These are phyloP conservation scores for Fusarium proliferatum DNA, from an alignment of 2,329 filamentous ascomycete species.

Conservation along the genomic window DNA sequence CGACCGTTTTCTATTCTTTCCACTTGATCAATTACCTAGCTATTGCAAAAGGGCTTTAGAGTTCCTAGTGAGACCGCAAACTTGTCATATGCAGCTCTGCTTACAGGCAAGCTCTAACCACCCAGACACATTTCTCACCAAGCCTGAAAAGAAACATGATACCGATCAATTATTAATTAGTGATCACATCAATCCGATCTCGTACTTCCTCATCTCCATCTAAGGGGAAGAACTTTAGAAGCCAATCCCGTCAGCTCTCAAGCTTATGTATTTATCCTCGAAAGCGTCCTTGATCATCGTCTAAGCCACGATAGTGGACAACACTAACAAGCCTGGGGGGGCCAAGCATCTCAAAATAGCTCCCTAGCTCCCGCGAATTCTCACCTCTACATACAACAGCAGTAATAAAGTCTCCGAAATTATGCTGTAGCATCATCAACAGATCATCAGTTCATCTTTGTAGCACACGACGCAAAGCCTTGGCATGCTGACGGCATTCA, in stretches of 20 bases:
- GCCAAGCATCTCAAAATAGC: neutral
- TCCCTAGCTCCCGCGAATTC: neutral
- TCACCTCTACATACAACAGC: neutral
- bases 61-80: neutral
- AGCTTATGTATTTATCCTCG: neutral
- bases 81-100: neutral
- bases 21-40: neutral
- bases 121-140: neutral
- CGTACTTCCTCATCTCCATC: fast-evolving
- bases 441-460: neutral
- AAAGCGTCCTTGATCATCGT: neutral
- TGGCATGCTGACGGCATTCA: slow-evolving; percentile 1
- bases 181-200: neutral
- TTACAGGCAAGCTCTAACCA: neutral
- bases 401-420: neutral
- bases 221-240: neutral
- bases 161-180: neutral
- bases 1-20: no score
- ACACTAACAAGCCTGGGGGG: neutral
- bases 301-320: slow-evolving; percentile 12
- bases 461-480: neutral
- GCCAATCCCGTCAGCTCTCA: neutral
- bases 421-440: neutral
- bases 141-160: neutral
- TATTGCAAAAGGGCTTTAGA: neutral